Conservation (phyloP, 2,329 filamentous ascomycete genomes). For the Chaetomium strumarium region DNA sequence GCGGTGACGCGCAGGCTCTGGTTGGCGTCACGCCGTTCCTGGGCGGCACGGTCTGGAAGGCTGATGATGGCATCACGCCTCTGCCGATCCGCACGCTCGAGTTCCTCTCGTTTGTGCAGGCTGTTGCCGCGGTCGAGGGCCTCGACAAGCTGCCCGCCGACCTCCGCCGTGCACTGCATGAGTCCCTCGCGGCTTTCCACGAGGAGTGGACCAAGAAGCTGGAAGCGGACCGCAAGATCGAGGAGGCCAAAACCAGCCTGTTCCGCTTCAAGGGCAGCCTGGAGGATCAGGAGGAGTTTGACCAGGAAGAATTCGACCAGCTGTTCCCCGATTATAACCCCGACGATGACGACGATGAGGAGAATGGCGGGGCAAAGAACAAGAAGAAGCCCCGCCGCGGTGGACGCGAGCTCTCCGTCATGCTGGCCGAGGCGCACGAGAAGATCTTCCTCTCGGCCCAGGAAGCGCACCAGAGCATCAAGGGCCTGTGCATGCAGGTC, state of each 20-base stretch:
- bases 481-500: conserved; percentile 38
- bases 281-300: conserved; percentile 69
- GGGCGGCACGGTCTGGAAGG: conserved; percentile 37
- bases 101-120: conserved; percentile 44
- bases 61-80: conserved; percentile 13
- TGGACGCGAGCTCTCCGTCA: conserved; percentile 52
- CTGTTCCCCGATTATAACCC: conserved; percentile 76
- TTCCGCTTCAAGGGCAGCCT: conserved; percentile 77
- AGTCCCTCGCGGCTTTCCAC: conserved; percentile 67
- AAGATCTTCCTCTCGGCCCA: conserved; percentile 43
- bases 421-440: conserved; percentile 56
- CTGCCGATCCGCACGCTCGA: conserved; percentile 37
- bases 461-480: conserved; percentile 38
- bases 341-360: conserved; percentile 35
- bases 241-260: conserved; percentile 66
- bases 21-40: conserved; percentile 50
- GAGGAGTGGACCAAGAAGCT: conserved; percentile 74
- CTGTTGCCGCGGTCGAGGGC: conserved; percentile 44
- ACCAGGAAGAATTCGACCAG: conserved; percentile 68
- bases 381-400: conserved; percentile 32
- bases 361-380: conserved; percentile 18
- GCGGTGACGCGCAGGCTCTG: conserved; percentile 30
- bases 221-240: conserved; percentile 67
- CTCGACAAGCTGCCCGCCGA: conserved; percentile 34
- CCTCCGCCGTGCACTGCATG: conserved; percentile 52